Conservation (phyloP, 1,284 basidiomycete genomes). For the Cutaneotrichosporon cavernicola region DNA sequence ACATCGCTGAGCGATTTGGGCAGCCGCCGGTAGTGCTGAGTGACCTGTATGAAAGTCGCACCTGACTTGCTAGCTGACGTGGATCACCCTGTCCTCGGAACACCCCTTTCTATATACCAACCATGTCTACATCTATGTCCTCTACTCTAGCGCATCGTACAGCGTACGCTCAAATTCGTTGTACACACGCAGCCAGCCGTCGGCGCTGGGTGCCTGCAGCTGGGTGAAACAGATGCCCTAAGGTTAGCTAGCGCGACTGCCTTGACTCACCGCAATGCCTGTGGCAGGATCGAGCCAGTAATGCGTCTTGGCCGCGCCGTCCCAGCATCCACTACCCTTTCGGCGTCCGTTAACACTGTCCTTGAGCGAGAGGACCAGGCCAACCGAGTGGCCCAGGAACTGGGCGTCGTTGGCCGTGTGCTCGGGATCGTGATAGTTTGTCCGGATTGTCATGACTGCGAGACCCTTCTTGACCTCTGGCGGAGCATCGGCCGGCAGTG, state of each 20-base stretch:
- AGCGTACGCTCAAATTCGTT: slow-evolving; percentile 35
- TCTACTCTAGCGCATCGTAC: slow-evolving; percentile 34
- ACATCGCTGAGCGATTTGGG: neutral
- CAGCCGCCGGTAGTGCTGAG: neutral
- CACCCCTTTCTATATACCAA: neutral
- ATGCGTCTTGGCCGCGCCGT: slow-evolving; percentile 30
- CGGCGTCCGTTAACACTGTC: slow-evolving; percentile 23
- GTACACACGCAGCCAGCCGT: slow-evolving; percentile 32
- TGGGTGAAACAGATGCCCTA: slow-evolving; percentile 34
- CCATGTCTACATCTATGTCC: neutral
- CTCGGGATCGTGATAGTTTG: slow-evolving; percentile 20
- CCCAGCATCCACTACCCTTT: slow-evolving; percentile 32
- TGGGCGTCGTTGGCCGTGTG: slow-evolving; percentile 19
- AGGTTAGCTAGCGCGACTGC: neutral
- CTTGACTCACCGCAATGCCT: slow-evolving; percentile 27
- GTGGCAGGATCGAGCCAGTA: slow-evolving; percentile 31
- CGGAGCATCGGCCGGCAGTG: slow-evolving; percentile 18
- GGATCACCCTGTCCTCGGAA: too few relatives aligned
- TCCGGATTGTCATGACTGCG: slow-evolving; percentile 13
- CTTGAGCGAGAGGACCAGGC: slow-evolving; percentile 14
- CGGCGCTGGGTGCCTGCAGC: slow-evolving; percentile 26
- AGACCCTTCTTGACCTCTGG: slow-evolving; percentile 15
- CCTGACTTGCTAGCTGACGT: too few relatives aligned
- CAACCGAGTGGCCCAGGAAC: slow-evolving; percentile 21
- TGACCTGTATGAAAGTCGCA: neutral